phyloP scores from a whole-genome alignment of 768 basidiomycete genomes.

The Russula sp. region DNA sequence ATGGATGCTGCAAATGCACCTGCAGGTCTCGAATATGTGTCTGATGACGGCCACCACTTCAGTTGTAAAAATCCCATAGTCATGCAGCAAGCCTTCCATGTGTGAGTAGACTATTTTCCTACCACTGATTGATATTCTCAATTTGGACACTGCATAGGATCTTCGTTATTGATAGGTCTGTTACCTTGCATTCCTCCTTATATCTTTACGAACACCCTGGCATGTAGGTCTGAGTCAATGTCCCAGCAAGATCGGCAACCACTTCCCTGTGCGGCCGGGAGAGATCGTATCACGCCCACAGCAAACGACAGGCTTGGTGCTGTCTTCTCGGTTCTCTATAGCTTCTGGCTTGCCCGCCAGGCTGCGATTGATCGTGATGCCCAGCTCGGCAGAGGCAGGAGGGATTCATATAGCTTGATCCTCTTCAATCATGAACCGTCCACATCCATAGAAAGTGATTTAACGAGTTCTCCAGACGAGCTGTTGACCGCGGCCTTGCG shows the following conservation, averaged over 20 bases:
- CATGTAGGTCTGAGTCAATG: conserved; percentile 49
- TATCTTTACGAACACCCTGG: neutral
- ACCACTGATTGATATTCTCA: neutral
- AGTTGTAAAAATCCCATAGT: conserved; percentile 46
- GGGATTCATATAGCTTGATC: conserved; percentile 53
- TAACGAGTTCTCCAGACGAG: conserved; percentile 37
- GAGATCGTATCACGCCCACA: conserved; percentile 30
- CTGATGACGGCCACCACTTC: conserved; percentile 51
- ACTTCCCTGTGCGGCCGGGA: conserved; percentile 36
- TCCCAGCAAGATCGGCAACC: conserved; percentile 34
- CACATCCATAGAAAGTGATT: conserved; percentile 37
- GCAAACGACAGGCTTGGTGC: conserved; percentile 48
- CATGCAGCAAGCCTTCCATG: conserved; percentile 51
- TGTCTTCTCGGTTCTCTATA: conserved; percentile 46
- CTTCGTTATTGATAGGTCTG: conserved; percentile 47
- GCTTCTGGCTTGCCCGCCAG: conserved; percentile 50
- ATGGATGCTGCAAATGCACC: conserved; percentile 26
- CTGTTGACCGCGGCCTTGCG: conserved; percentile 36
- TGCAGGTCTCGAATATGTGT: conserved; percentile 40
- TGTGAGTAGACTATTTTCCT: conserved; percentile 33
- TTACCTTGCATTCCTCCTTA: conserved; percentile 32
- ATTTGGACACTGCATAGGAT: conserved; percentile 26
- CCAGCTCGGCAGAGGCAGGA: conserved; percentile 28
- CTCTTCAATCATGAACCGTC: conserved; percentile 33
- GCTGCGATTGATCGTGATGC: conserved; percentile 28